These are phyloP conservation scores for Durusdinium trenchii DNA, from an alignment of 73 alveolate species.

Conservation along the genomic window DNA sequence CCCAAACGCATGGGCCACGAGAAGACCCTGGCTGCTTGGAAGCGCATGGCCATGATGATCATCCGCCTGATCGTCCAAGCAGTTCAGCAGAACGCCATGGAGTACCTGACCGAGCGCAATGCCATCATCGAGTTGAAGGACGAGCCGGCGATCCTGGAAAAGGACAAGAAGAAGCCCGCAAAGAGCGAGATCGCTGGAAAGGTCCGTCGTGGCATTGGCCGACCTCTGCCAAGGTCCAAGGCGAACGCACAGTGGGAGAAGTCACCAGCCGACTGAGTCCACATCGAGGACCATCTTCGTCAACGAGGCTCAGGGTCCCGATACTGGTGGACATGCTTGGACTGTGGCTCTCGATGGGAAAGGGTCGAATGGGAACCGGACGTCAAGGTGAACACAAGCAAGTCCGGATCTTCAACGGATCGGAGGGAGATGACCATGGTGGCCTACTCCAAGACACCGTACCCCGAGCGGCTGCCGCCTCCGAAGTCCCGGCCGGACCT, in stretches of 20 bases:
- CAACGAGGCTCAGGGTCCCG: background rate
- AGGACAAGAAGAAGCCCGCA: background rate
- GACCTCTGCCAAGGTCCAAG: background rate
- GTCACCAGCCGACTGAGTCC: background rate
- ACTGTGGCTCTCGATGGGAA: slow-evolving; percentile 34
- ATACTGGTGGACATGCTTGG: slow-evolving; percentile 42
- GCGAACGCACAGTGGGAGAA: background rate
- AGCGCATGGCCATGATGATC: background rate
- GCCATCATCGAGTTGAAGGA: background rate
- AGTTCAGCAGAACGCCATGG: background rate
- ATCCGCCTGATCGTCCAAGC: background rate
- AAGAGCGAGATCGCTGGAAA: no score
- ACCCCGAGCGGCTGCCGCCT: background rate
- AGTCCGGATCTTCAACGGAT: background rate
- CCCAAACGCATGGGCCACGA: background rate
- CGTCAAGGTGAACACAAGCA: background rate
- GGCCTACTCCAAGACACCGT: background rate
- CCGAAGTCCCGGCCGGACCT: background rate
- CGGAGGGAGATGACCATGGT: background rate
- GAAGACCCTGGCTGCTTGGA: background rate
- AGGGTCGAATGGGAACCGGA: background rate
- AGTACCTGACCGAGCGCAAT: background rate
- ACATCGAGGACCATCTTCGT: background rate
- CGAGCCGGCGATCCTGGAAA: background rate
- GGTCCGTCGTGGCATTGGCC: background rate